phyloP scores from a whole-genome alignment of 2,329 filamentous ascomycete species.

The Ophiostoma novo-ulmi region DNA sequence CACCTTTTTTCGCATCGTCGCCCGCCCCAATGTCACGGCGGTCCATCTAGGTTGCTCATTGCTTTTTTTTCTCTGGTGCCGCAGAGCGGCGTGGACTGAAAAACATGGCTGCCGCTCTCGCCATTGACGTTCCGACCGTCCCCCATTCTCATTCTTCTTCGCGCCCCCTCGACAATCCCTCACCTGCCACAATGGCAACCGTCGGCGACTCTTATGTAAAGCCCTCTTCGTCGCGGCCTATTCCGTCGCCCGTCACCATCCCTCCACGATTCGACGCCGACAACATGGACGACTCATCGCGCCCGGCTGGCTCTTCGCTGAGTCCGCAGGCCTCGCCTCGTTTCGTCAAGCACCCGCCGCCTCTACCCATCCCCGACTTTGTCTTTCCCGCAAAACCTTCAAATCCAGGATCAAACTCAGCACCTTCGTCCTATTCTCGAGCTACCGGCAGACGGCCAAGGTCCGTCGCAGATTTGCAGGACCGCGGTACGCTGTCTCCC shows the following conservation, averaged over 20 bases:
- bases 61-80: conserved; percentile 39
- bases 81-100: conserved; percentile 43
- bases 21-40: conserved; percentile 37
- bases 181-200: conserved; percentile 10
- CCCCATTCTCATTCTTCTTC: conserved; percentile 6
- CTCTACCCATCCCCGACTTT: conserved; percentile 52
- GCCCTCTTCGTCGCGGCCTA: conserved; percentile 28
- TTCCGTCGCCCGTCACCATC: conserved; percentile 31
- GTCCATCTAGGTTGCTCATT: conserved; percentile 38
- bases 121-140: conserved; percentile 22
- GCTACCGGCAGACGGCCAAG: conserved; percentile 47
- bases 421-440: conserved; percentile 46
- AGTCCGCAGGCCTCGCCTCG: conserved; percentile 33
- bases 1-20: not conserved
- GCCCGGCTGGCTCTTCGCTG: conserved; percentile 27
- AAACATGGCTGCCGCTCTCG: conserved; percentile 35
- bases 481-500: conserved; percentile 28
- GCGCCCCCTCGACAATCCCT: not conserved
- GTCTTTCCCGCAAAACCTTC: conserved; percentile 53
- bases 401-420: conserved; percentile 44
- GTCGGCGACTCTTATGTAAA: conserved; percentile 23
- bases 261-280: conserved; percentile 31
- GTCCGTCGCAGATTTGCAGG: conserved; percentile 47
- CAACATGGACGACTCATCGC: conserved; percentile 20
- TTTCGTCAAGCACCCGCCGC: conserved; percentile 35